Percentiles rank a stretch among this genome's conserved stretches.
These are phyloP conservation scores for Mycena venus DNA, from an alignment of 768 basidiomycete species.

Conservation along the genomic window DNA sequence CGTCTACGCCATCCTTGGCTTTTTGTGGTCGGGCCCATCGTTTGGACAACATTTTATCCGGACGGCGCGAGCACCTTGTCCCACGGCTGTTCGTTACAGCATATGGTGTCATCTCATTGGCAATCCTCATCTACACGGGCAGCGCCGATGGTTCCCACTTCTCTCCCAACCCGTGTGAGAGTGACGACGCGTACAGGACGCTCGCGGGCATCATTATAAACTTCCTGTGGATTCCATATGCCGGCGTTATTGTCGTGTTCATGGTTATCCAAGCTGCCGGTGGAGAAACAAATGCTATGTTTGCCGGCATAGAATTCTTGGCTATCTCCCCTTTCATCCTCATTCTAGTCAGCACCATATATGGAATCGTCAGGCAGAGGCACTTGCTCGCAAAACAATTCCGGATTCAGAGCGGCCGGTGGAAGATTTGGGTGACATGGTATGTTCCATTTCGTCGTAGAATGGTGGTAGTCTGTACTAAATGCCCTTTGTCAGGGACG, in stretches of 20 bases:
- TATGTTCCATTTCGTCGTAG: background rate
- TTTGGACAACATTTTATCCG: background rate
- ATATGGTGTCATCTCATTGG: background rate
- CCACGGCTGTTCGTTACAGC: slow-evolving; percentile 2
- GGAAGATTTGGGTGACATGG: slow-evolving; percentile 23
- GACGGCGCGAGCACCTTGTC: slow-evolving; percentile 12
- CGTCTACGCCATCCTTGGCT: slow-evolving; percentile 13
- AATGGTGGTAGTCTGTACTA: background rate
- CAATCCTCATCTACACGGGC: slow-evolving; percentile 7
- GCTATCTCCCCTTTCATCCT: background rate
- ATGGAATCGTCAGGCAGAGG: background rate
- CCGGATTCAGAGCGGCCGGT: background rate
- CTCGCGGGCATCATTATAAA: background rate
- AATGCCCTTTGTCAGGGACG: background rate
- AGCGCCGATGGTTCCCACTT: background rate
- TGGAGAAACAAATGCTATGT: background rate
- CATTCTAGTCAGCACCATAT: background rate
- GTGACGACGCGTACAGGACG: background rate
- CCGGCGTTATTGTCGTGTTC: background rate
- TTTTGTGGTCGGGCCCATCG: background rate
- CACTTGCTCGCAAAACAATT: background rate
- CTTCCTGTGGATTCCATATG: slow-evolving; percentile 15
- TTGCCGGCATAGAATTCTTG: background rate
- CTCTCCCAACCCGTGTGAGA: background rate
- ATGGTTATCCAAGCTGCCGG: background rate